A percentile compares a stretch with the other conserved stretches of the same genome.
phyloP scores from a whole-genome alignment of 1,284 basidiomycete genomes.

The Tilletia caries region DNA sequence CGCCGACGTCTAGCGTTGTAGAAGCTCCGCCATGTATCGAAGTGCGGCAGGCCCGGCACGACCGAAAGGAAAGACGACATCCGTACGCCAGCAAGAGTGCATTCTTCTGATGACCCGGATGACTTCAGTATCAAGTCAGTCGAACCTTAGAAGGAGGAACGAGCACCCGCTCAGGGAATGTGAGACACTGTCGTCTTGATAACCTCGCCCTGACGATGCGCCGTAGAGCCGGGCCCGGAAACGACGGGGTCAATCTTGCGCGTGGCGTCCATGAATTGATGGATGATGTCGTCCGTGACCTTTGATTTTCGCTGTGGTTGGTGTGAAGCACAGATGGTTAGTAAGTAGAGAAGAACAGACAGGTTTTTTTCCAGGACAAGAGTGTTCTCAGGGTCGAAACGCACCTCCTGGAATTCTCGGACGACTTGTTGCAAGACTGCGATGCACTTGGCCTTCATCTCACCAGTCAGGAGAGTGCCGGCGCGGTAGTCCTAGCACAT shows the following conservation, averaged over 20 bases:
- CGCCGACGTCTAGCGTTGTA: no score
- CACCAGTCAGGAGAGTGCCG: conserved; percentile 80
- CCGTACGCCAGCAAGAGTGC: no score
- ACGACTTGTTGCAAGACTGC: conserved; percentile 79
- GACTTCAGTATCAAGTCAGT: no score
- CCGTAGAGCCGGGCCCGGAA: conserved; percentile 32
- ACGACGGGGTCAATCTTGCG: conserved; percentile 65
- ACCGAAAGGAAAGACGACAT: no score
- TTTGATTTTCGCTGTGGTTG: conserved; percentile 69
- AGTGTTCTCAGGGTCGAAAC: conserved; percentile 22
- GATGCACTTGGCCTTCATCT: conserved; percentile 89
- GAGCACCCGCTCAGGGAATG: not conserved
- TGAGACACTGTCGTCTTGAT: not conserved
- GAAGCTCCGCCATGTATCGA: no score
- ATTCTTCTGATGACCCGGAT: no score
- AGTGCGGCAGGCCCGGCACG: no score
- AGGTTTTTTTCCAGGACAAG: no score
- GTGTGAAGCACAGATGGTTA: not conserved
- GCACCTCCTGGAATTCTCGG: conserved; percentile 77
- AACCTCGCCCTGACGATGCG: conserved; percentile 21
- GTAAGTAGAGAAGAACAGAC: not conserved
- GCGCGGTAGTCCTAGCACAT: conserved; percentile 77
- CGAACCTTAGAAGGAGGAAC: no score
- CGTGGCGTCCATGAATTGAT: conserved; percentile 76
- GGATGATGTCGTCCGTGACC: conserved; percentile 74